Evolutionary conservation across 2,329 filamentous ascomycete species (phyloP).

Genomic region (Cladosporium oxysporum): DNA sequence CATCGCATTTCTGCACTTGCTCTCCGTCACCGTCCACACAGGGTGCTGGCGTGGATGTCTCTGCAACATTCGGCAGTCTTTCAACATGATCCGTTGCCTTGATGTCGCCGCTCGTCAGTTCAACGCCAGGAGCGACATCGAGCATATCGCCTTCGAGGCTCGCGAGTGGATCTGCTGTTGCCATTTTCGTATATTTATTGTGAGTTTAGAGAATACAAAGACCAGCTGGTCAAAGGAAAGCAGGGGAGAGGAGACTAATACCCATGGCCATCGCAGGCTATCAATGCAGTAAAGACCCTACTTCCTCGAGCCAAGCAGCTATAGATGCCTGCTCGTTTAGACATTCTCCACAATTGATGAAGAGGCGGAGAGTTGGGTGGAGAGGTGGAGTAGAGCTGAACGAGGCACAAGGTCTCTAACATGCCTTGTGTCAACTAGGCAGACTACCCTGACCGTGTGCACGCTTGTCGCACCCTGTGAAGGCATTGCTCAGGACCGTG

Average conservation of each 20-base stretch:
- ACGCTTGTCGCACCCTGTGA: background rate
- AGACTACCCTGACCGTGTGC: background rate
- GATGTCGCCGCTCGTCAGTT: slow-evolving; percentile 6
- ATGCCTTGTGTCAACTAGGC: background rate
- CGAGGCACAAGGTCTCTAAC: background rate
- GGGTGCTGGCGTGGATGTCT: background rate
- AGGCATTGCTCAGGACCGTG: background rate
- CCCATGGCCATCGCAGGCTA: background rate
- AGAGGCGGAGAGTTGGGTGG: background rate
- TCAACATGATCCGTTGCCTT: slow-evolving; percentile 14
- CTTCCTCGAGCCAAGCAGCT: slow-evolving; percentile 6
- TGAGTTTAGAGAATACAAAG: background rate
- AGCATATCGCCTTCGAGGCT: slow-evolving; percentile 19
- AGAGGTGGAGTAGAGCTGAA: background rate
- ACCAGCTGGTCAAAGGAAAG: background rate
- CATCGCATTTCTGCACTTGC: slow-evolving; percentile 25
- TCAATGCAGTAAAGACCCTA: background rate
- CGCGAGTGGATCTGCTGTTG: slow-evolving; percentile 12
- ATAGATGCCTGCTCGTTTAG: background rate
- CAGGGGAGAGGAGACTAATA: background rate
- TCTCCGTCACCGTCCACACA: background rate
- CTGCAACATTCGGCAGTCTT: slow-evolving; percentile 10
- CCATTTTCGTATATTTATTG: background rate
- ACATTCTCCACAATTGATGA: slow-evolving; percentile 5
- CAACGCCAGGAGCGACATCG: slow-evolving; percentile 15